A percentile compares a stretch with the other conserved stretches of the same genome.
These are phyloP conservation scores for Moringa oleifera DNA, from an alignment of 345 rosid species.

Conservation along the genomic window DNA sequence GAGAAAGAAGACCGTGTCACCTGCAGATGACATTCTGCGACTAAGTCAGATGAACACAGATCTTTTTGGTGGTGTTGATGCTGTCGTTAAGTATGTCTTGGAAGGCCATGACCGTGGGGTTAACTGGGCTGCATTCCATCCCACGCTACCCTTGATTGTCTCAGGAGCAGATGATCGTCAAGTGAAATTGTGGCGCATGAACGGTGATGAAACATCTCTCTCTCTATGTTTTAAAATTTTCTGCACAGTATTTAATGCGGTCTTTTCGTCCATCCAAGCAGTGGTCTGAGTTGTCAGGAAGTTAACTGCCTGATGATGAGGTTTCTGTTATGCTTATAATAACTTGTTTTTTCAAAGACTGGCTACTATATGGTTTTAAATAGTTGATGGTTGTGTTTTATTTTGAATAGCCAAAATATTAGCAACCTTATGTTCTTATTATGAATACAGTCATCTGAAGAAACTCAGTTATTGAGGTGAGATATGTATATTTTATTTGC, in stretches of 20 bases:
- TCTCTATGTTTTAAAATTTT: background rate
- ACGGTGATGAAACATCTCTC: conserved; percentile 37
- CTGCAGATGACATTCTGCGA: conserved; percentile 83
- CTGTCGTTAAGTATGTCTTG: conserved; percentile 88
- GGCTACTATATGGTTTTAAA: no score
- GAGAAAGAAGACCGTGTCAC: conserved; percentile 83
- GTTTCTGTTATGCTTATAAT: no score
- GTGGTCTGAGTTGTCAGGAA: no score
- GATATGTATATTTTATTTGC: conserved; percentile 23
- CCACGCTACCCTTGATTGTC: conserved; percentile 87
- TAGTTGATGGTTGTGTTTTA: background rate
- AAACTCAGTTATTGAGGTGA: conserved; percentile 2
- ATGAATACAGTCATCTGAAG: background rate
- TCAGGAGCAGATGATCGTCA: conserved; percentile 99
- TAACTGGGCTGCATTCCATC: conserved; percentile 99
- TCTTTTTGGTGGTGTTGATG: conserved; percentile 92
- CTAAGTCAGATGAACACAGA: conserved; percentile 91
- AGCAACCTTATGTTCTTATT: background rate
- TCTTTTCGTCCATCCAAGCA: no score
- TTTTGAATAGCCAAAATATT: no score
- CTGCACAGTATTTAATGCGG: no score
- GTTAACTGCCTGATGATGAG: no score
- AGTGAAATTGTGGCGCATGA: conserved; percentile 98
- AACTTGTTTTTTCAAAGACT: no score
- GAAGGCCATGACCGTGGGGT: conserved; percentile 99